Evolutionary conservation across 192 early-diverging fungal genomes (phyloP).

Genomic region (Chytriomyces sp.): DNA sequence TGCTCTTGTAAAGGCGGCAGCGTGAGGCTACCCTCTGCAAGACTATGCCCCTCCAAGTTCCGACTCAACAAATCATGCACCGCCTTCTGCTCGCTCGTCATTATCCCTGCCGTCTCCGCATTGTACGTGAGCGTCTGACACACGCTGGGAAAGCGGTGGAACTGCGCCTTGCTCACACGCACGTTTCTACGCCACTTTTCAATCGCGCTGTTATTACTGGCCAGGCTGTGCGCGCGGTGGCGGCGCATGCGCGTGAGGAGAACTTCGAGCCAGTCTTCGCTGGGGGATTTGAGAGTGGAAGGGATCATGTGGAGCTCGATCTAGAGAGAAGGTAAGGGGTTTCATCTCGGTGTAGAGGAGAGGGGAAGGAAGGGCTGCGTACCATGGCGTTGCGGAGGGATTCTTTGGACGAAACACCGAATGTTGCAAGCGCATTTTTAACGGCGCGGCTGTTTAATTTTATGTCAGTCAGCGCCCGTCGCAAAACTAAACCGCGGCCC

Average conservation of each 20-base stretch:
- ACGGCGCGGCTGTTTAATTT: slow-evolving; percentile 34
- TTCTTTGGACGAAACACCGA: slow-evolving; percentile 42
- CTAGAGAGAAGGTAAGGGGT: no score
- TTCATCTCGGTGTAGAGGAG: no score
- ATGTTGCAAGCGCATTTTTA: slow-evolving; percentile 38
- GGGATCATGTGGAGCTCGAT: slow-evolving; percentile 45
- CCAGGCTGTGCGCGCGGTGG: neutral
- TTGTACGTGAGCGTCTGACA: slow-evolving; percentile 18
- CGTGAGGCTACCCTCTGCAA: no score
- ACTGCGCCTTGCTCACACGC: neutral
- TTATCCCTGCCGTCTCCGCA: neutral
- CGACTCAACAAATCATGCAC: slow-evolving; percentile 13
- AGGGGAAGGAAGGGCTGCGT: no score
- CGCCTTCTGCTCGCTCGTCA: slow-evolving; percentile 6
- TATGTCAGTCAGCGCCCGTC: neutral
- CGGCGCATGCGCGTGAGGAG: neutral
- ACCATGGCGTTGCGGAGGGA: slow-evolving; percentile 40
- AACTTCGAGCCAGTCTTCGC: neutral
- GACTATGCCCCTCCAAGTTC: slow-evolving; percentile 1
- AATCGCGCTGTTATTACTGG: neutral
- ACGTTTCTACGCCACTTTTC: slow-evolving; percentile 18
- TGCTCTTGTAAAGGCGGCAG: no score
- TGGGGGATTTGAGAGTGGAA: neutral
- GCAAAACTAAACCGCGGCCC: neutral
- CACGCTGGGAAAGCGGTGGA: slow-evolving; percentile 7